Conservation (phyloP, 805 yeast genomes). For the Danielia reshetovae region DNA sequence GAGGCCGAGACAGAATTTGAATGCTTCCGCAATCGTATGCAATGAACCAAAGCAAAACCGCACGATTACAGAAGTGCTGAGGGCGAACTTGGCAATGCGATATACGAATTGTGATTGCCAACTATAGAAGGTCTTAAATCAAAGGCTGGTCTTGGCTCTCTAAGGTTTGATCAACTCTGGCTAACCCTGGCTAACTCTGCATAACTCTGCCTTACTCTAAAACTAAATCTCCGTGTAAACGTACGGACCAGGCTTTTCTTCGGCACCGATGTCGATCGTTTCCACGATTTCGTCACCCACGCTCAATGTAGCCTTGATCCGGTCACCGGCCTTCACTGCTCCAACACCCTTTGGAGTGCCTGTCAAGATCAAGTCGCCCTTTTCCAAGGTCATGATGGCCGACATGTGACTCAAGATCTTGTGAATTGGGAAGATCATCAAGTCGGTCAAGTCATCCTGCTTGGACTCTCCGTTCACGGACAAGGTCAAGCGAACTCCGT, state of each 20-base stretch:
- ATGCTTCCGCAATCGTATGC: too few species aligned
- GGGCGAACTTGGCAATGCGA: background rate
- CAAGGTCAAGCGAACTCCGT: constrained; percentile 59
- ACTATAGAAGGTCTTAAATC: too few species aligned
- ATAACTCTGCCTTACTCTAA: too few species aligned
- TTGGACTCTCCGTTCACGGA: constrained; percentile 65
- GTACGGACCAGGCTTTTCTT: constrained; percentile 47
- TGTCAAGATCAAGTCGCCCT: constrained; percentile 87
- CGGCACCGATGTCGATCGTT: constrained; percentile 48
- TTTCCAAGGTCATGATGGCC: constrained; percentile 82
- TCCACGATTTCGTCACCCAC: constrained; percentile 55
- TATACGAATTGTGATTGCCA: too few species aligned
- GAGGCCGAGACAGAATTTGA: too few species aligned
- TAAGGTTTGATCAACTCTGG: too few species aligned
- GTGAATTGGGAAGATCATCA: constrained; percentile 89
- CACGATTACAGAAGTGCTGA: too few species aligned
- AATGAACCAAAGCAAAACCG: too few species aligned
- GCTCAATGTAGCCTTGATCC: constrained; percentile 57
- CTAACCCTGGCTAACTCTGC: too few species aligned
- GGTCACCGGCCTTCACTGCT: constrained; percentile 71
- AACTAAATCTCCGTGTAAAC: constrained; percentile 32
- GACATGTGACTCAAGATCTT: constrained; percentile 77
- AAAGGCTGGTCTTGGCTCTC: too few species aligned
- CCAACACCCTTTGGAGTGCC: constrained; percentile 99
- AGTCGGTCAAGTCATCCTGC: constrained; percentile 70